Conservation (phyloP, 2,329 filamentous ascomycete species). For the Talaromyces amestolkiae region DNA sequence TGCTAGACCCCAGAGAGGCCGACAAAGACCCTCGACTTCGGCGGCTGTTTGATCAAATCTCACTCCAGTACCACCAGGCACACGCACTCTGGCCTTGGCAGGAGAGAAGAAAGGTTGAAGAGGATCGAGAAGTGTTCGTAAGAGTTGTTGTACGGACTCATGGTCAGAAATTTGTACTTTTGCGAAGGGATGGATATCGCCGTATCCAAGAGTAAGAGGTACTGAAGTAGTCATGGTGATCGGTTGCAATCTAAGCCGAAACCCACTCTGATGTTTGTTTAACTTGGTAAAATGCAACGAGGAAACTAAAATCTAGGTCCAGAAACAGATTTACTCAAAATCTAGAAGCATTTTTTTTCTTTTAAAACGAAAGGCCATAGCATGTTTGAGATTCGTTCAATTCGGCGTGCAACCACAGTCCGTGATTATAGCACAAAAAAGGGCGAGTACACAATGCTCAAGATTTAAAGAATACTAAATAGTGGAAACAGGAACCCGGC, state of each 20-base stretch:
- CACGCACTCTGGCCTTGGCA: slow-evolving; percentile 8
- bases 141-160: not conserved
- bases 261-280: not conserved
- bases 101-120: slow-evolving; percentile 13
- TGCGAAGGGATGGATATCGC: not conserved
- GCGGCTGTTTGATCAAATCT: slow-evolving; percentile 11
- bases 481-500: not conserved
- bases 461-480: not conserved
- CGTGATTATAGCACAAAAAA: not conserved
- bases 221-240: not conserved
- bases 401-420: not conserved
- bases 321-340: not conserved
- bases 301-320: no score
- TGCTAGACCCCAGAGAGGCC: slow-evolving; percentile 6
- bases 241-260: not conserved
- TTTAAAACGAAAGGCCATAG: not conserved
- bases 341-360: not conserved
- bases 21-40: slow-evolving; percentile 10
- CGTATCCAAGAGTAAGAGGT: not conserved
- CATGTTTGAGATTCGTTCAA: not conserved
- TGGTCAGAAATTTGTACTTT: not conserved
- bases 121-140: not conserved
- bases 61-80: not conserved
- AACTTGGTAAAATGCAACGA: not conserved
- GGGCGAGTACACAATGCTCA: no score